Percentiles rank a stretch among this genome's conserved stretches.
These are phyloP conservation scores for Arctium minus DNA, from an alignment of 129 eudicot species.

Conservation along the genomic window DNA sequence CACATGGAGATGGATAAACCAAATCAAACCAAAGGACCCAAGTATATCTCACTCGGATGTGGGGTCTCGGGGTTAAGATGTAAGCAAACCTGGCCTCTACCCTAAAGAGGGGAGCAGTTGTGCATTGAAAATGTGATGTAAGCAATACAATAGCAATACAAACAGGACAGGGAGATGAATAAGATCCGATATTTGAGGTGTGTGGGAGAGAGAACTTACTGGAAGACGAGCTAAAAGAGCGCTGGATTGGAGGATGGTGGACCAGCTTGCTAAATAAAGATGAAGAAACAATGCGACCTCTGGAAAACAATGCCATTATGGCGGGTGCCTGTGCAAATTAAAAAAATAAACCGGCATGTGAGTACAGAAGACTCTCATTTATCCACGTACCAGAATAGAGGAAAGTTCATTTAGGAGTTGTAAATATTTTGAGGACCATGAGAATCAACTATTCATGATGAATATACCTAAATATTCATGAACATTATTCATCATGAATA, in stretches of 20 bases:
- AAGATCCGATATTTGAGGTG: neutral
- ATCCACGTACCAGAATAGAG: neutral
- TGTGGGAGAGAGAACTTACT: conserved; percentile 14
- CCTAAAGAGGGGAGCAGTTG: no score
- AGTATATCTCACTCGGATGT: neutral
- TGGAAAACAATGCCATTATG: conserved; percentile 21
- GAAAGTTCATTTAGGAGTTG: neutral
- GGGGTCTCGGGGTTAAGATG: neutral
- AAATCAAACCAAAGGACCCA: neutral
- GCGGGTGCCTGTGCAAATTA: conserved; percentile 1
- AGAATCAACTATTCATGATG: neutral
- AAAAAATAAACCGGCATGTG: neutral
- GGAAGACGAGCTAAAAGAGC: conserved; percentile 31
- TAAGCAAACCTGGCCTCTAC: neutral
- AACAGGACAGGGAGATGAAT: no score
- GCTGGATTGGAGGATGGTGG: conserved; percentile 13
- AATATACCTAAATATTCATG: neutral
- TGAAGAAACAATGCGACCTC: conserved; percentile 29
- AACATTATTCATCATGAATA: neutral
- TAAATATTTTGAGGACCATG: neutral
- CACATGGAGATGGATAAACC: neutral
- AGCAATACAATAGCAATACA: no score
- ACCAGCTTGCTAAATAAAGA: conserved; percentile 21
- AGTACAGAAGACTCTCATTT: neutral
- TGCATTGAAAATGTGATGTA: no score